These are phyloP conservation scores for Fusarium compactum DNA, from an alignment of 2,329 filamentous ascomycete genomes.

Conservation along the genomic window DNA sequence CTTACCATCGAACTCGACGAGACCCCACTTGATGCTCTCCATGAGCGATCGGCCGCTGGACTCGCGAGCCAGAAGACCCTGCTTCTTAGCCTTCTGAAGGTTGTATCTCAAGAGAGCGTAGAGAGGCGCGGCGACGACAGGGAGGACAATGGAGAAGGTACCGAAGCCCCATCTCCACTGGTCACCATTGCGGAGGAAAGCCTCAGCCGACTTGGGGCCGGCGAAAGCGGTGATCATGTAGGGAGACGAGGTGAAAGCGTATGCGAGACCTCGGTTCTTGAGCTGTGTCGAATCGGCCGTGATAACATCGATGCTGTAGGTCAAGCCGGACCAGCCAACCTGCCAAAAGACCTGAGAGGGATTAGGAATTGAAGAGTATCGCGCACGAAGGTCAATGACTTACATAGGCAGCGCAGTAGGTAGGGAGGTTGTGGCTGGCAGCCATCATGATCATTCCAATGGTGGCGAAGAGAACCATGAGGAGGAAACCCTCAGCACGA, in stretches of 20 bases:
- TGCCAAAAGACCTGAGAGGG: constrained; percentile 67
- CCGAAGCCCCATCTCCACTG: constrained; percentile 61
- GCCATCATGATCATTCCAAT: constrained; percentile 72
- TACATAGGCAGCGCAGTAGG: constrained; percentile 65
- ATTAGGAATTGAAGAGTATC: not conserved
- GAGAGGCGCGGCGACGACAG: constrained; percentile 69
- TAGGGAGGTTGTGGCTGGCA: constrained; percentile 57
- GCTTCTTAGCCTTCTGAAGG: constrained; percentile 65
- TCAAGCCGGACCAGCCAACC: constrained; percentile 70
- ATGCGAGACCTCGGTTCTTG: constrained; percentile 56
- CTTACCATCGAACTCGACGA: constrained; percentile 43
- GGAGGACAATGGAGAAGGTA: constrained; percentile 73
- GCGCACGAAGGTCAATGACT: not conserved
- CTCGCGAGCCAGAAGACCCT: constrained; percentile 57
- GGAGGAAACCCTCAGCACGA: constrained; percentile 68
- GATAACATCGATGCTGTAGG: constrained; percentile 72
- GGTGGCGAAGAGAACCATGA: constrained; percentile 64
- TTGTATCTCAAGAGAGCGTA: constrained; percentile 67
- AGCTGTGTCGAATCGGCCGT: constrained; percentile 70
- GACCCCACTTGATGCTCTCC: constrained; percentile 56
- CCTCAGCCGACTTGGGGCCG: constrained; percentile 44
- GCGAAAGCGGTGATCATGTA: constrained; percentile 61
- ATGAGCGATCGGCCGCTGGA: constrained; percentile 57
- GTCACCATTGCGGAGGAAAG: constrained; percentile 38
- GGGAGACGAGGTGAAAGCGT: constrained; percentile 56